These are phyloP conservation scores for Colletotrichum melonis DNA, from an alignment of 2,329 filamentous ascomycete species.

Conservation along the genomic window DNA sequence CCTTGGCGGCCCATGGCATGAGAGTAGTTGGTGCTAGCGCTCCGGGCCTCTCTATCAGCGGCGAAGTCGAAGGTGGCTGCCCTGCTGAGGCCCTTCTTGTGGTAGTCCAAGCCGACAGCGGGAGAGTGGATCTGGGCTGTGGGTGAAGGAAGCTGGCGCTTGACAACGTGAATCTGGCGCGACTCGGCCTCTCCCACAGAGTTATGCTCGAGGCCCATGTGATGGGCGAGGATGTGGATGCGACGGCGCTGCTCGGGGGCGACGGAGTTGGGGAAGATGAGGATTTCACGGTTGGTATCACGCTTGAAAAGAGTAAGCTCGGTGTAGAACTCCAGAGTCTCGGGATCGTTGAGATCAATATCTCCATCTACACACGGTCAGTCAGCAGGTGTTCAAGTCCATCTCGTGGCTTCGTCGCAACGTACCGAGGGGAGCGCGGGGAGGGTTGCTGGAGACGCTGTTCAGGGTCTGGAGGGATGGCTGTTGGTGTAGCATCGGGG, in stretches of 20 bases:
- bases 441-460: constrained; percentile 74
- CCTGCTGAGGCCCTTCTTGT: constrained; percentile 87
- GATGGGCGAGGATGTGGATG: constrained; percentile 93
- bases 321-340: constrained; percentile 88
- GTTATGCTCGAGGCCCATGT: constrained; percentile 91
- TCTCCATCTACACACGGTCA: constrained; percentile 58
- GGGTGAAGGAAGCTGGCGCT: constrained; percentile 66
- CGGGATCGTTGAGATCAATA: constrained; percentile 91
- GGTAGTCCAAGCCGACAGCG: constrained; percentile 78
- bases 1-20: constrained; percentile 83
- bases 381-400: constrained; percentile 34
- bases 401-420: background rate
- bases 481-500: constrained; percentile 83
- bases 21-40: constrained; percentile 74
- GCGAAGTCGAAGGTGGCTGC: constrained; percentile 98
- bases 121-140: constrained; percentile 69
- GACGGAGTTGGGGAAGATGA: constrained; percentile 85
- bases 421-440: constrained; percentile 46
- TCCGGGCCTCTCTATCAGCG: constrained; percentile 76
- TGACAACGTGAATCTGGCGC: constrained; percentile 91
- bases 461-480: constrained; percentile 85
- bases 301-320: constrained; percentile 91
- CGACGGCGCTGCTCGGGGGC: constrained; percentile 87
- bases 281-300: constrained; percentile 78
- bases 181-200: constrained; percentile 90